phyloP scores from a whole-genome alignment of 441 rosid genomes.

The Sinapis alba region DNA sequence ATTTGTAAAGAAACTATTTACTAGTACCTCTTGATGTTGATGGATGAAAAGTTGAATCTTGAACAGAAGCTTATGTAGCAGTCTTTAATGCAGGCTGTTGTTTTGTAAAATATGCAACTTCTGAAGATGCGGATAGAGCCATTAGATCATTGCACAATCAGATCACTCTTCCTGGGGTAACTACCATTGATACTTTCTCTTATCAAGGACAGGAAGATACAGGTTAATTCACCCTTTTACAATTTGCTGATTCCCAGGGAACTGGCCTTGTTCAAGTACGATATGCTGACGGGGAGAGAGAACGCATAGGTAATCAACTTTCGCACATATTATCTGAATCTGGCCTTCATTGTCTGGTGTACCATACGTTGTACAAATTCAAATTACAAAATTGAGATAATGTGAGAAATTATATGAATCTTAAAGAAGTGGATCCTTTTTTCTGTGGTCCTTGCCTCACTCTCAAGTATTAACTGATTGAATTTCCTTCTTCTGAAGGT shows the following conservation, averaged over 20 bases:
- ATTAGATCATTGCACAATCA: conserved; percentile 97
- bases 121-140: conserved; percentile 96
- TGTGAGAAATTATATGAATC: conserved; percentile 5
- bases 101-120: conserved; percentile 93
- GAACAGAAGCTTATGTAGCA: conserved; percentile 49
- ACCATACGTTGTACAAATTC: conserved; percentile 8
- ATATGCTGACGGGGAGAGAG: conserved; percentile 99
- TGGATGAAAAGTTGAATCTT: conserved; percentile 38
- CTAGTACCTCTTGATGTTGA: conserved; percentile 28
- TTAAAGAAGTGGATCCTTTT: background rate
- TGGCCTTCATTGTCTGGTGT: conserved; percentile 10
- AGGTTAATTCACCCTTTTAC: conserved; percentile 30
- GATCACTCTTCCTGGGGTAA: conserved; percentile 92
- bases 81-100: conserved; percentile 91
- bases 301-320: conserved; percentile 82
- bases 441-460: conserved; percentile 19
- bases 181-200: conserved; percentile 40
- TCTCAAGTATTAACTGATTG: conserved; percentile 27
- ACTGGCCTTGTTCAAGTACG: conserved; percentile 95
- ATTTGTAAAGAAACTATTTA: conserved; percentile 28
- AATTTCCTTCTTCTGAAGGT: conserved; percentile 53
- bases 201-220: conserved; percentile 9
- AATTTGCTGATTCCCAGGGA: conserved; percentile 65
- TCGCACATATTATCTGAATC: background rate
- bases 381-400: conserved; percentile 15